Evolutionary conservation across 225 moss, liverwort and hornwort species (phyloP).

Genomic region (Sphagnum contortum): DNA sequence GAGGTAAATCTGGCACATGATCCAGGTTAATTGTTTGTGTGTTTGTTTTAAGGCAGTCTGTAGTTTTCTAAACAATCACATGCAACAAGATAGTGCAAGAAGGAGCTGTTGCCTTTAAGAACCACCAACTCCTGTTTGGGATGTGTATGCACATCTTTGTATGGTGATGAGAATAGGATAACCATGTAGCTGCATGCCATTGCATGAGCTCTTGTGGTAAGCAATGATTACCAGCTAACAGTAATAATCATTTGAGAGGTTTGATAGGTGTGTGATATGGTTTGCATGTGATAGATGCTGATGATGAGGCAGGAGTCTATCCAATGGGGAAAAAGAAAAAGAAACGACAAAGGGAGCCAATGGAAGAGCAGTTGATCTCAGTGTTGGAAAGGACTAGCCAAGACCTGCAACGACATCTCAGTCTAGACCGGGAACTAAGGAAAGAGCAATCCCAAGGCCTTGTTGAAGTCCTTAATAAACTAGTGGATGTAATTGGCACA

Average conservation of each 20-base stretch:
- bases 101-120: too few species aligned
- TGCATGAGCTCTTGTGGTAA: too few species aligned
- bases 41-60: too few species aligned
- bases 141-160: too few species aligned
- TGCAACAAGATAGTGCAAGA: too few species aligned
- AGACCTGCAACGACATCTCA: slow-evolving; percentile 42
- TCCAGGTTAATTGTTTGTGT: neutral
- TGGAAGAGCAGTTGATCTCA: slow-evolving; percentile 37
- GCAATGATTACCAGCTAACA: neutral
- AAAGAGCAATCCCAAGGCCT: slow-evolving; percentile 48
- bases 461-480: slow-evolving; percentile 35
- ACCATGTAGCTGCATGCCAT: slow-evolving; percentile 11
- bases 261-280: neutral
- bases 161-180: too few species aligned
- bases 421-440: slow-evolving; percentile 46
- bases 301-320: slow-evolving; percentile 21
- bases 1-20: slow-evolving; percentile 36
- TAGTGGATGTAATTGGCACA: slow-evolving; percentile 33
- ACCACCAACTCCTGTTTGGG: too few species aligned
- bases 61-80: too few species aligned
- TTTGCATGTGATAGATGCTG: neutral
- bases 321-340: slow-evolving; percentile 31
- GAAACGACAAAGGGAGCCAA: slow-evolving; percentile 37
- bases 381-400: slow-evolving; percentile 39
- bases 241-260: neutral